Evolutionary conservation across 345 rosid species (phyloP).

Genomic region (Cardamine resedifolia): DNA sequence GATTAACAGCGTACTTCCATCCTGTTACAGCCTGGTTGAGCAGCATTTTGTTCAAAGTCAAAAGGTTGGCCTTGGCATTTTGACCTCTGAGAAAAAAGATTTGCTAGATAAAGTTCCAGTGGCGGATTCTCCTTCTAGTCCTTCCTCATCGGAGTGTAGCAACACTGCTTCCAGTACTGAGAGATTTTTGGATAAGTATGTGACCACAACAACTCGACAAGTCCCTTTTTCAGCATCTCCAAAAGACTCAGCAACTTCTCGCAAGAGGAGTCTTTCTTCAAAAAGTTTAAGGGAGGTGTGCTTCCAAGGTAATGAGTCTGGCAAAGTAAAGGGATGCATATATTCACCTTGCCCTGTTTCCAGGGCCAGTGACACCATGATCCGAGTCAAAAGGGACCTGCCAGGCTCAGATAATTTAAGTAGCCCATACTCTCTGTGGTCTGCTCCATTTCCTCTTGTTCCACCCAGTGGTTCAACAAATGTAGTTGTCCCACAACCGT

Average conservation of each 20-base stretch:
- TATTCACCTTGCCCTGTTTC: slow-evolving; percentile 64
- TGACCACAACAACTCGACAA: slow-evolving; percentile 43
- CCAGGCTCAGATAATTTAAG: slow-evolving; percentile 47
- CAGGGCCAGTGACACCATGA: slow-evolving; percentile 51
- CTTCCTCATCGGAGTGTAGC: slow-evolving; percentile 44
- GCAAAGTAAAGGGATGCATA: slow-evolving; percentile 70
- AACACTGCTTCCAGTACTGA: slow-evolving; percentile 33
- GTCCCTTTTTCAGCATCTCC: slow-evolving; percentile 37
- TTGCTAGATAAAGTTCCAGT: slow-evolving; percentile 37
- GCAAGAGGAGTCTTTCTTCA: slow-evolving; percentile 38
- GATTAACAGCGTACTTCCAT: slow-evolving; percentile 54
- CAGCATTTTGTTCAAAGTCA: slow-evolving; percentile 46
- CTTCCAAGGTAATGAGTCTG: slow-evolving; percentile 40
- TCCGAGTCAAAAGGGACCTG: slow-evolving; percentile 52
- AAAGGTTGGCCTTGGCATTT: slow-evolving; percentile 66
- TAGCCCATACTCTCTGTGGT: slow-evolving; percentile 55
- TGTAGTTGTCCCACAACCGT: slow-evolving; percentile 68
- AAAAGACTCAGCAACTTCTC: slow-evolving; percentile 36
- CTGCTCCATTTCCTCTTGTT: slow-evolving; percentile 72
- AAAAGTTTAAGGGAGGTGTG: slow-evolving; percentile 45
- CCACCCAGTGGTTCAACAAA: slow-evolving; percentile 81
- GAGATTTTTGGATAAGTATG: slow-evolving; percentile 41
- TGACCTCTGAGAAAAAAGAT: slow-evolving; percentile 53
- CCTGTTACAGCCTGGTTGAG: slow-evolving; percentile 68
- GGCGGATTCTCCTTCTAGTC: slow-evolving; percentile 38